Evolutionary conservation across 116 monocot species (phyloP), one percentile per base, ranked within the genome.

Genomic region (Zostera marina): DNA sequence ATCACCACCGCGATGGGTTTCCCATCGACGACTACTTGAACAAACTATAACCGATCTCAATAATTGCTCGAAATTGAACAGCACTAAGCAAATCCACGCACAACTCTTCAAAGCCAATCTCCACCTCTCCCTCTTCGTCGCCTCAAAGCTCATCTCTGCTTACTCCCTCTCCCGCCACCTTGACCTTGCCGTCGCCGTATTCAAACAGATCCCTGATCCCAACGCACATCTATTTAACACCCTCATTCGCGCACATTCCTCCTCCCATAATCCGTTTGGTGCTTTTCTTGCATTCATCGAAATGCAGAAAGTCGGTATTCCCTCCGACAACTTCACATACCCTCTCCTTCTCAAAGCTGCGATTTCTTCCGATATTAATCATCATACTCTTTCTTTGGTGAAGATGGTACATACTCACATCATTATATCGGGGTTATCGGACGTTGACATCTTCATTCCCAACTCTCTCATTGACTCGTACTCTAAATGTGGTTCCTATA

Each of bases 401-500:
- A 54, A 79, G 25, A 73, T 70, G 68, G 56, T 83, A 5, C 85
- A 91, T 45, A 11, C 80, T 51, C 86, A 86, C 16, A 62, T 86
- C 52, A 43, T 77, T 0, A 91, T 80, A 64, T 52, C 65, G n/a
- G 82, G 79, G 0, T 73, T 77, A 26, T 46, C 72, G 1, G 42
- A 22, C 7, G 2, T 46, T 15, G 79, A 91, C 60, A 60, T 82
- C 41, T 91, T 86, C 63, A 77, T 86, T 9, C 82, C 80, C 25
- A 91, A 91, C 26, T 64, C 83, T 19, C 68, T 91, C 10, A 68
- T 91, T 2, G 82, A 79, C 52, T 62, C 85, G 0, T 91, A 91
- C 52, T 69, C 76, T 0, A 79, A 68, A 42, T 76, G 79, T 8
- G 40, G 24, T 5, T 16, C 20, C 20, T 63, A 65, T 0, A 47